Percentiles rank a stretch among this genome's conserved stretches.
Evolutionary conservation across 805 yeast species (phyloP).

Genomic region (Hanseniaspora meyeri): DNA sequence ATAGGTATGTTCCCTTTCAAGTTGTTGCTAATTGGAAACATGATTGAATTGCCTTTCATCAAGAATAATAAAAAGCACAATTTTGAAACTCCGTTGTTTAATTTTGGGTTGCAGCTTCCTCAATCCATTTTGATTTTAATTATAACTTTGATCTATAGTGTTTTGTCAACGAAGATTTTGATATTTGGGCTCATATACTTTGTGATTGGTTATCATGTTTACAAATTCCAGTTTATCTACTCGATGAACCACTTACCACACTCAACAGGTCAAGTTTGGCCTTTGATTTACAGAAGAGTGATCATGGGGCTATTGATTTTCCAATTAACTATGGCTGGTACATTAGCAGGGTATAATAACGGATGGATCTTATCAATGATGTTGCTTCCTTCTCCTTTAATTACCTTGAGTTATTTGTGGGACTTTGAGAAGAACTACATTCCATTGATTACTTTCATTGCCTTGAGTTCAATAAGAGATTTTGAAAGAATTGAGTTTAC

Average conservation of each 20-base stretch:
- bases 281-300: conserved; percentile 70
- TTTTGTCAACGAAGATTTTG: conserved; percentile 76
- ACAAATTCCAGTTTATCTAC: conserved; percentile 79
- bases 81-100: conserved; percentile 81
- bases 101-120: conserved; percentile 83
- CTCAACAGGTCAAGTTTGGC: conserved; percentile 95
- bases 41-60: conserved; percentile 62
- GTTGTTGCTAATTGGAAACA: conserved; percentile 65
- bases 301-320: conserved; percentile 69
- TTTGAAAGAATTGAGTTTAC: conserved; percentile 27
- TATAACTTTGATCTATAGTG: conserved; percentile 76
- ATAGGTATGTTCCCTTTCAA: conserved; percentile 85
- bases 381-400: conserved; percentile 63
- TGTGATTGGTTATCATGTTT: conserved; percentile 72
- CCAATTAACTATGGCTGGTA: conserved; percentile 88
- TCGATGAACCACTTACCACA: conserved; percentile 93
- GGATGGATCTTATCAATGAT: conserved; percentile 65
- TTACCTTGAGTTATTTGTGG: conserved; percentile 56
- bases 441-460: conserved; percentile 76
- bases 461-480: conserved; percentile 63
- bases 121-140: conserved; percentile 79
- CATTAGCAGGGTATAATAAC: conserved; percentile 62
- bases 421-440: conserved; percentile 69
- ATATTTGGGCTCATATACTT: conserved; percentile 77
- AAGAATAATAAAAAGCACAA: conserved; percentile 49